Evolutionary conservation across 1,139 yeast species (phyloP).

Genomic region (Lodderomyces beijingensis): DNA sequence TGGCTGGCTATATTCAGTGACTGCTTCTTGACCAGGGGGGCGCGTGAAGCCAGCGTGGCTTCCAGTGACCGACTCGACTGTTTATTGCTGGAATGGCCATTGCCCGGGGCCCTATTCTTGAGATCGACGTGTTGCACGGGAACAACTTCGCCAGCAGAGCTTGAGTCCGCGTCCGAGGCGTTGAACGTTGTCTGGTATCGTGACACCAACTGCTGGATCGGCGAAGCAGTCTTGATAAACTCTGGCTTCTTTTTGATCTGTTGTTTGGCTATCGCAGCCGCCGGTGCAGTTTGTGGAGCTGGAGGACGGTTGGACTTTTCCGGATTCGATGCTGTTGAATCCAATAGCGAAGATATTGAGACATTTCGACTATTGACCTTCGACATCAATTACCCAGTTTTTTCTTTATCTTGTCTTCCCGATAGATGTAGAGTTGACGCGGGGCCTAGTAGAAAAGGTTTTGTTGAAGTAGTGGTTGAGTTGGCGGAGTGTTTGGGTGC

Average conservation of each 20-base stretch:
- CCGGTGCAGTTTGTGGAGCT: too few species aligned
- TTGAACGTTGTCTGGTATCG: conserved; percentile 22
- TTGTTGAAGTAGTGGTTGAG: too few species aligned
- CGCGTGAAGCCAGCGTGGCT: neutral
- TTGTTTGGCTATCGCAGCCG: too few species aligned
- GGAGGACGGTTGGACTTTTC: too few species aligned
- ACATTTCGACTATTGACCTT: conserved; percentile 4
- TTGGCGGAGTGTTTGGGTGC: too few species aligned
- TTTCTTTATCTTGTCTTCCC: too few species aligned
- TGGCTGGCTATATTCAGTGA: conserved; percentile 15
- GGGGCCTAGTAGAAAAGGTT: too few species aligned
- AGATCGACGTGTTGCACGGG: neutral
- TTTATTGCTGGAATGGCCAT: neutral
- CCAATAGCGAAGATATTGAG: conserved; percentile 21
- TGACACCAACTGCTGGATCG: conserved; percentile 19
- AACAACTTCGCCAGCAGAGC: conserved; percentile 9
- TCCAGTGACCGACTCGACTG: neutral
- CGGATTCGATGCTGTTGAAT: conserved; percentile 2
- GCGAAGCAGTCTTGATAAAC: conserved; percentile 2
- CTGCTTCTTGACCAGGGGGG: conserved; percentile 2
- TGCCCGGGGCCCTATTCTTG: neutral
- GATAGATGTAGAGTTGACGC: too few species aligned
- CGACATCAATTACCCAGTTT: too few species aligned
- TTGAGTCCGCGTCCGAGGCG: conserved; percentile 14
- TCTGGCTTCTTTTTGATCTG: too few species aligned